These are phyloP conservation scores for Neltuma alba DNA, from an alignment of 306 rosid species.

Conservation along the genomic window DNA sequence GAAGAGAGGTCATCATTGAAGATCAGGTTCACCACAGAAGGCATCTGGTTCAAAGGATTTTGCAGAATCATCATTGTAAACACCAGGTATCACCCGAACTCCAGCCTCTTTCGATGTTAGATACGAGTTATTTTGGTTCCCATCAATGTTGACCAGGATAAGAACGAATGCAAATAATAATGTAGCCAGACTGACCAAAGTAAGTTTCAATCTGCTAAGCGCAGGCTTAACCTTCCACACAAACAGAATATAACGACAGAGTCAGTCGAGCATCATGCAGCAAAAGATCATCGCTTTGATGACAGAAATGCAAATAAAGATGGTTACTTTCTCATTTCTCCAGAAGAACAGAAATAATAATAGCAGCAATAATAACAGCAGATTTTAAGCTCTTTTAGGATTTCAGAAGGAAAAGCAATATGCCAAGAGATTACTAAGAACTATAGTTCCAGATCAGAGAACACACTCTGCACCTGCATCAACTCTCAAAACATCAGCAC, in stretches of 20 bases:
- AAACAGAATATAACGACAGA: constrained; percentile 22
- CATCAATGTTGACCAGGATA: constrained; percentile 63
- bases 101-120: constrained; percentile 45
- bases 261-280: constrained; percentile 11
- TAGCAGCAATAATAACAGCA: neutral
- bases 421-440: neutral
- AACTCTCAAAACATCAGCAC: neutral
- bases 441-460: neutral
- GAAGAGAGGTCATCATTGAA: constrained; percentile 38
- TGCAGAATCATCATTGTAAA: constrained; percentile 88
- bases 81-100: constrained; percentile 73
- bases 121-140: constrained; percentile 43
- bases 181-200: constrained; percentile 67
- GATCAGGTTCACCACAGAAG: constrained; percentile 79
- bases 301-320: neutral
- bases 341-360: neutral
- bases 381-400: neutral
- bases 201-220: constrained; percentile 71
- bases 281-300: neutral
- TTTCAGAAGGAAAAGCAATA: neutral
- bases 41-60: constrained; percentile 94
- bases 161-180: constrained; percentile 55
- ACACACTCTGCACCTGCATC: neutral
- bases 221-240: constrained; percentile 84
- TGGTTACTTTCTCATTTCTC: neutral